These are phyloP conservation scores for Tetrahymena malaccensis DNA, from an alignment of 73 alveolate species.

Conservation along the genomic window DNA sequence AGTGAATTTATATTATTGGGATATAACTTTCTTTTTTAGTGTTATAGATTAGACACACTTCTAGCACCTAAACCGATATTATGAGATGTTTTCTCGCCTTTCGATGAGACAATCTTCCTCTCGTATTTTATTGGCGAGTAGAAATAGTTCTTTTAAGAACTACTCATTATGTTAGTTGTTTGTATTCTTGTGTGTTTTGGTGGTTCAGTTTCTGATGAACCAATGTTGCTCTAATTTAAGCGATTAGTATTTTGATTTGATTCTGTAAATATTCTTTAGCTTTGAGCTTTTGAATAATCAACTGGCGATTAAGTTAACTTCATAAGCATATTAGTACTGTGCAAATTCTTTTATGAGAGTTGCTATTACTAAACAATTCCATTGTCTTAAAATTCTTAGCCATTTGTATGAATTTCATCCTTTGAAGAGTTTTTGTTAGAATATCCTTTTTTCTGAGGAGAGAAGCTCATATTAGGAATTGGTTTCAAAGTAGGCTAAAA, in stretches of 20 bases:
- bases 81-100: background rate
- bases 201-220: background rate
- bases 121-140: background rate
- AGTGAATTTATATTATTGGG: background rate
- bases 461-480: background rate
- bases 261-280: background rate
- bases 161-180: background rate
- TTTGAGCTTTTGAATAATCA: background rate
- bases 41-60: background rate
- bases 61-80: background rate
- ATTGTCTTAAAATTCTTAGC: background rate
- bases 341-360: background rate
- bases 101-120: background rate
- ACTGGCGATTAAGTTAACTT: background rate
- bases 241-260: background rate
- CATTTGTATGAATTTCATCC: background rate
- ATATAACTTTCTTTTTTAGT: background rate
- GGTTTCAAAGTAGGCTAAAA: background rate
- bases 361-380: background rate
- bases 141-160: background rate
- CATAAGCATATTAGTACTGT: background rate
- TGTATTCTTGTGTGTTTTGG: background rate
- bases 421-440: background rate
- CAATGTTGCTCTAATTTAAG: background rate
- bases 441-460: background rate